A percentile compares a stretch with the other conserved stretches of the same genome.
phyloP scores from a whole-genome alignment of 352 stramenopile species.

The Phytophthora syringae region DNA sequence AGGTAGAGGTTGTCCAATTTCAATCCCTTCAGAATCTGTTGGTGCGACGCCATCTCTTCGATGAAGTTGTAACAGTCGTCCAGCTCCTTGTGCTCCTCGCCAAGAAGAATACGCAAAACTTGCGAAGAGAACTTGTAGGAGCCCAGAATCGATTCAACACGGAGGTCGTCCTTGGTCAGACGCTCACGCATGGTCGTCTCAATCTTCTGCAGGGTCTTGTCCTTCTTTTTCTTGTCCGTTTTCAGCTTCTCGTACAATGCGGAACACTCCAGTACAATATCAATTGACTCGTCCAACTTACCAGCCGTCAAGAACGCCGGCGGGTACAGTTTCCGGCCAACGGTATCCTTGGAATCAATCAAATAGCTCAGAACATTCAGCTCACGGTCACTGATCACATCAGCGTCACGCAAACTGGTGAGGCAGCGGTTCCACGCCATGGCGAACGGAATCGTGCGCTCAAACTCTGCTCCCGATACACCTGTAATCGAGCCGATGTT shows the following conservation, averaged over 20 bases:
- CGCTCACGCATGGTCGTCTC: conserved; percentile 83
- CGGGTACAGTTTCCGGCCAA: conserved; percentile 75
- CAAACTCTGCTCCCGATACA: conserved; percentile 78
- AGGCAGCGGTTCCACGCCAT: conserved; percentile 89
- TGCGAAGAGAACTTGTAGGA: conserved; percentile 91
- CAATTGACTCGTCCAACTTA: conserved; percentile 85
- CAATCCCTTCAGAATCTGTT: conserved; percentile 77
- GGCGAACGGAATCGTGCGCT: conserved; percentile 84
- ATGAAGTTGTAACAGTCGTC: conserved; percentile 88
- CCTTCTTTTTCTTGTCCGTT: conserved; percentile 89
- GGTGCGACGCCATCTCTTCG: conserved; percentile 77
- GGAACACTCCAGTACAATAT: conserved; percentile 84
- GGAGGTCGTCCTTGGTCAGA: conserved; percentile 82
- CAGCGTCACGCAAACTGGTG: conserved; percentile 72
- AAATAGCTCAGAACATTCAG: conserved; percentile 86
- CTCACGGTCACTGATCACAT: conserved; percentile 84
- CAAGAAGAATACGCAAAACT: conserved; percentile 75
- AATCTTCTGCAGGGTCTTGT: conserved; percentile 87
- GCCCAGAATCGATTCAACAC: conserved; percentile 82
- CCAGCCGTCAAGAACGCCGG: conserved; percentile 83
- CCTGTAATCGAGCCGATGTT: conserved; percentile 78
- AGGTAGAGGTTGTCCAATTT: conserved; percentile 80
- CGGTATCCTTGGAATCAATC: conserved; percentile 80
- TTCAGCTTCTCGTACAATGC: conserved; percentile 83
- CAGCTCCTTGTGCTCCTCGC: conserved; percentile 86